These are phyloP conservation scores for Blastobotrys apis DNA, from an alignment of 1,139 yeast species.

Conservation along the genomic window DNA sequence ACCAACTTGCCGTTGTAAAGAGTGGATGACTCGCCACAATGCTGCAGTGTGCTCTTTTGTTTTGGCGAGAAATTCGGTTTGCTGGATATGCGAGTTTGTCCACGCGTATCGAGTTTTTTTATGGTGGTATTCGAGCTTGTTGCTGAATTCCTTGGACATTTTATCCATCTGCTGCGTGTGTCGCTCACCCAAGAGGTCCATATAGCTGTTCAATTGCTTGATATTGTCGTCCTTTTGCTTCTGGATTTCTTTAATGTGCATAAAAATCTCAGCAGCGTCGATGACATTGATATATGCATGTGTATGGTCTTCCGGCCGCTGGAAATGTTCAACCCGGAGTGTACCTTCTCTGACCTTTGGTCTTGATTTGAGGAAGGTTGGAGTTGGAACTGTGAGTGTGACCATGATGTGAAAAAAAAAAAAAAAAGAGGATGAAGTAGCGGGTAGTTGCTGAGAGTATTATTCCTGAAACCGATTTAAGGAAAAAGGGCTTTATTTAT, in stretches of 20 bases:
- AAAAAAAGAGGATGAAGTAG: no score
- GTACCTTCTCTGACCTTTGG: no score
- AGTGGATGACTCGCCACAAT: conserved; percentile 1
- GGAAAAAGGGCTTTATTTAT: no score
- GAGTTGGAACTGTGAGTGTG: no score
- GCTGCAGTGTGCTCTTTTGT: neutral
- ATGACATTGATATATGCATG: conserved; percentile 5
- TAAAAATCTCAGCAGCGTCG: conserved; percentile 10
- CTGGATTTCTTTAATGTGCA: conserved; percentile 7
- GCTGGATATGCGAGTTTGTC: neutral
- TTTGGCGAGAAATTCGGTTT: neutral
- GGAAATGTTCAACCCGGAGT: neutral
- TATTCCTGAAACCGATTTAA: no score
- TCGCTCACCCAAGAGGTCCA: conserved; percentile 5
- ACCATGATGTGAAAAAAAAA: no score
- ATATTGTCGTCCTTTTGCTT: conserved; percentile 5
- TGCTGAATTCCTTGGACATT: conserved; percentile 1
- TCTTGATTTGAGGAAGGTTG: no score
- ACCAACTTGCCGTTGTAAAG: conserved; percentile 8
- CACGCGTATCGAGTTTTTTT: neutral
- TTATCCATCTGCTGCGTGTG: conserved; percentile 5
- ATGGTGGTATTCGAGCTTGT: conserved; percentile 2
- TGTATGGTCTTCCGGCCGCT: neutral
- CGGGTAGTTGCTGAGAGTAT: no score
- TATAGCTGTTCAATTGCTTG: conserved; percentile 3